A percentile compares a stretch with the other conserved stretches of the same genome.
These are phyloP conservation scores for Leishmania gerbilli DNA, from an alignment of 208 protist genomes.

Conservation along the genomic window DNA sequence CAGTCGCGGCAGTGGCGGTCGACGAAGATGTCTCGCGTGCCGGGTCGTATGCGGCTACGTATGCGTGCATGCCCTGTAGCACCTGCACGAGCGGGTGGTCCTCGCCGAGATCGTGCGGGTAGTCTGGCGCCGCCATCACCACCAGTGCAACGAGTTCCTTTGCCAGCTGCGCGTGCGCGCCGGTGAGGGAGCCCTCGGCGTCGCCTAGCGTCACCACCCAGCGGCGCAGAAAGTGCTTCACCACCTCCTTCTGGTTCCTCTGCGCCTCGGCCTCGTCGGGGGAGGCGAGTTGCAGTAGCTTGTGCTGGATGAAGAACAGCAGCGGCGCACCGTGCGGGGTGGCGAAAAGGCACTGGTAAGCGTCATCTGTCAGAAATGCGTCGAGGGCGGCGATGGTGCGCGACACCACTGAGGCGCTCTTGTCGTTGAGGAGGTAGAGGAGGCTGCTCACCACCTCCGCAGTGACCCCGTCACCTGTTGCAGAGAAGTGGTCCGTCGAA, in stretches of 20 bases:
- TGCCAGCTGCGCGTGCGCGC: constrained; percentile 43
- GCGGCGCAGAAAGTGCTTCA: constrained; percentile 65
- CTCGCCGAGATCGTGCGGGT: constrained; percentile 64
- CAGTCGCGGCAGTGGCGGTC: neutral
- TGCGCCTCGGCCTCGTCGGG: constrained; percentile 10
- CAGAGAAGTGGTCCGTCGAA: neutral
- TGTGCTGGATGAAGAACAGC: constrained; percentile 64
- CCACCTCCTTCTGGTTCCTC: constrained; percentile 47
- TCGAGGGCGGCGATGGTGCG: constrained; percentile 71
- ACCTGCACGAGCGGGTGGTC: constrained; percentile 60
- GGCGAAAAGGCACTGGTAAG: constrained; percentile 37
- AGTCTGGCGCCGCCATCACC: constrained; percentile 35
- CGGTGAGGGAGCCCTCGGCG: constrained; percentile 27
- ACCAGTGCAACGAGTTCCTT: constrained; percentile 61
- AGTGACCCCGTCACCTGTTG: constrained; percentile 12
- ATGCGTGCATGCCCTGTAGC: constrained; percentile 51
- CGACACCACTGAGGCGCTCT: constrained; percentile 67
- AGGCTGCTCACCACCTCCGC: constrained; percentile 67
- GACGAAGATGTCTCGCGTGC: neutral
- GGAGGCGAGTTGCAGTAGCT: constrained; percentile 52
- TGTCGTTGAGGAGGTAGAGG: constrained; percentile 77
- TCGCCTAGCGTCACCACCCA: constrained; percentile 60
- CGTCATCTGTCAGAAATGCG: constrained; percentile 57
- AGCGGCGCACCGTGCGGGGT: constrained; percentile 43
- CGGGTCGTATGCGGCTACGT: constrained; percentile 18